phyloP scores from a whole-genome alignment of 2,329 filamentous ascomycete genomes.

The Aspergillus persii region DNA sequence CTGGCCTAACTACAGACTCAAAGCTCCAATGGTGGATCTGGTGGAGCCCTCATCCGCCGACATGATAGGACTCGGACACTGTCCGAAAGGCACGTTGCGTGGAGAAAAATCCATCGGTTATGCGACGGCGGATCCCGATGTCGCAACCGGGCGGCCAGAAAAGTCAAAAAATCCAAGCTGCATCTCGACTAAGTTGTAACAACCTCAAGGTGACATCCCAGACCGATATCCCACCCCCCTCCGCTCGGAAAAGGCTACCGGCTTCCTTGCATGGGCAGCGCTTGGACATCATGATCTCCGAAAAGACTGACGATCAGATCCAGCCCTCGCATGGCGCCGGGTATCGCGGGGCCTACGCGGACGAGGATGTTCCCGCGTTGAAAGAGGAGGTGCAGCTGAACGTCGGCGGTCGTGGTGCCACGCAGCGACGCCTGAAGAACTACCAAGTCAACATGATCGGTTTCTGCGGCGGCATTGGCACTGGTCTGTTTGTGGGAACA shows the following conservation, averaged over 20 bases:
- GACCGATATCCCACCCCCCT: not conserved
- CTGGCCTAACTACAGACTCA: not conserved
- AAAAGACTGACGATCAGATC: not conserved
- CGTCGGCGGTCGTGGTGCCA: conserved; percentile 32
- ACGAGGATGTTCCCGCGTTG: conserved; percentile 5
- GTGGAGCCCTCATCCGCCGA: not conserved
- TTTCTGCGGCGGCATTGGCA: conserved; percentile 52
- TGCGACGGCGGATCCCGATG: conserved; percentile 2
- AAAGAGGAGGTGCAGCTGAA: conserved; percentile 32
- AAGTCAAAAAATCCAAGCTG: not conserved
- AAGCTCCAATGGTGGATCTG: not conserved
- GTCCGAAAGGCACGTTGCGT: not conserved
- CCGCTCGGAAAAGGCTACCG: not conserved
- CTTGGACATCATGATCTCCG: not conserved
- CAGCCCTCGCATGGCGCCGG: not conserved
- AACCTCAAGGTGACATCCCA: not conserved
- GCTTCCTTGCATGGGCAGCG: not conserved
- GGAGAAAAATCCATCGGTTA: not conserved
- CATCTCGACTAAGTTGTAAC: not conserved
- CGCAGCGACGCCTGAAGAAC: conserved; percentile 34
- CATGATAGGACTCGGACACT: not conserved
- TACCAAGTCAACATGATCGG: conserved; percentile 36
- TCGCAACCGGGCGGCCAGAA: not conserved
- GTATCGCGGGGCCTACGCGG: not conserved
- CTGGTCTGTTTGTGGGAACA: conserved; percentile 80